Evolutionary conservation across 176 grass and related monocot genomes (phyloP).

Genomic region (sorghum (Sorghum bicolor)): Sorghum_bicolor_NCBIv3 NC_012870.2:3958001-3958500

Average conservation of each 20-base stretch:
- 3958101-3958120: background rate
- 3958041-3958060: conserved; percentile 4
- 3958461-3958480: background rate
- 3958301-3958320: conserved; percentile 28
- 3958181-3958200: too few relatives aligned
- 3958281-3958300: too few relatives aligned
- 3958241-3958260: too few relatives aligned
- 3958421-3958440: background rate
- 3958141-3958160: background rate
- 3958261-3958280: too few relatives aligned
- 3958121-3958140: background rate
- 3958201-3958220: too few relatives aligned
- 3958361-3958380: background rate
- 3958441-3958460: background rate
- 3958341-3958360: conserved; percentile 32
- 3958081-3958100: background rate
- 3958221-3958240: too few relatives aligned
- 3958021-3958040: conserved; percentile 40
- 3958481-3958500: conserved; percentile 10
- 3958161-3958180: too few relatives aligned
- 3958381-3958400: background rate
- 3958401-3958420: background rate
- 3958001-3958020: conserved; percentile 44
- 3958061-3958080: background rate
- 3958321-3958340: conserved; percentile 33